These are phyloP conservation scores for Aspergillus chevalieri DNA, from an alignment of 2,329 filamentous ascomycete genomes.

Conservation along the genomic window DNA sequence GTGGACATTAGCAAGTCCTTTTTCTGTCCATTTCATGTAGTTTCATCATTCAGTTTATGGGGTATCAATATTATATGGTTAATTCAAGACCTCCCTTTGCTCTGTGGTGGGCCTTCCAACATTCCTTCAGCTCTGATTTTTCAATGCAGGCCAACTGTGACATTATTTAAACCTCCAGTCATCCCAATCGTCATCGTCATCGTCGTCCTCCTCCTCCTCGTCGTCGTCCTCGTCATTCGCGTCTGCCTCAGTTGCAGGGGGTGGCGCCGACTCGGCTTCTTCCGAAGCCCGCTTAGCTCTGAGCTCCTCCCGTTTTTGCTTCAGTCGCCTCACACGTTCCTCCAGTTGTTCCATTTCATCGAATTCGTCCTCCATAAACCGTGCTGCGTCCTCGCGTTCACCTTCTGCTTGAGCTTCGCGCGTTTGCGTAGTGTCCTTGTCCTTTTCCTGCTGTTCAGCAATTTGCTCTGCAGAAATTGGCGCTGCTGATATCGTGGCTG, in stretches of 20 bases:
- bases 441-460: slow-evolving; percentile 48
- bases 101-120: slow-evolving; percentile 18
- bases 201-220: slow-evolving; percentile 44
- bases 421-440: slow-evolving; percentile 37
- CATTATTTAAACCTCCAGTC: slow-evolving; percentile 36
- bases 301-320: slow-evolving; percentile 65
- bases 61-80: slow-evolving; percentile 32
- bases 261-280: slow-evolving; percentile 20
- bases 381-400: slow-evolving; percentile 68
- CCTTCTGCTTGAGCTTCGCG: slow-evolving; percentile 56
- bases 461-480: slow-evolving; percentile 61
- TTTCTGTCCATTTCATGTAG: slow-evolving; percentile 11
- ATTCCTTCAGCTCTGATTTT: slow-evolving; percentile 7
- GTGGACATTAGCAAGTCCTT: slow-evolving; percentile 11
- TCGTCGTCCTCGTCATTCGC: slow-evolving; percentile 27
- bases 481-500: slow-evolving; percentile 62
- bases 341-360: slow-evolving; percentile 79
- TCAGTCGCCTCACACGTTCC: slow-evolving; percentile 60
- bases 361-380: slow-evolving; percentile 69
- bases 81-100: slow-evolving; percentile 17
- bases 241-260: slow-evolving; percentile 30
- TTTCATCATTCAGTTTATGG: slow-evolving; percentile 19
- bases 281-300: slow-evolving; percentile 36
- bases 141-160: background rate
- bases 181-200: slow-evolving; percentile 45